These are phyloP conservation scores for Trichoderma asperelloides DNA, from an alignment of 495 filamentous ascomycete species.

Conservation along the genomic window DNA sequence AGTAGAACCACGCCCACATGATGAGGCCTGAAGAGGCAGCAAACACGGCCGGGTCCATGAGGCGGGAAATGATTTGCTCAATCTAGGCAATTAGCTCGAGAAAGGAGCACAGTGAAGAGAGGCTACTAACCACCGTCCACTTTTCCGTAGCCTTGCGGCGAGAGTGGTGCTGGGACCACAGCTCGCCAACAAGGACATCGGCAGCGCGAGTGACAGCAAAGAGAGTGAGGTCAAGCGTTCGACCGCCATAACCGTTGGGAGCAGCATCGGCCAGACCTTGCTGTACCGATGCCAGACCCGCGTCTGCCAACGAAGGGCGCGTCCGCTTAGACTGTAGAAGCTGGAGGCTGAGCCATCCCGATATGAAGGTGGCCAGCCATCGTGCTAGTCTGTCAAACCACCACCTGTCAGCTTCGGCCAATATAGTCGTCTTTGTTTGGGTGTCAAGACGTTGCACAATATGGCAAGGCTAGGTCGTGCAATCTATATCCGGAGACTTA, in stretches of 20 bases:
- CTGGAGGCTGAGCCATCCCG: conserved; percentile 40
- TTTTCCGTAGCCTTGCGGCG: conserved; percentile 27
- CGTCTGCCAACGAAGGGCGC: conserved; percentile 12
- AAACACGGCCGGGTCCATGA: conserved; percentile 66
- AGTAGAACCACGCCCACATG: conserved; percentile 89
- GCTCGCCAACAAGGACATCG: conserved; percentile 58
- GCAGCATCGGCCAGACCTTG: background rate
- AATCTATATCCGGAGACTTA: conserved; percentile 1
- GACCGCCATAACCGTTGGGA: conserved; percentile 45
- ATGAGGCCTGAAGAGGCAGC: conserved; percentile 67
- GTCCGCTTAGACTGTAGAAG: conserved; percentile 36
- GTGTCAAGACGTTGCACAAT: background rate
- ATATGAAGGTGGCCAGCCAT: conserved; percentile 41
- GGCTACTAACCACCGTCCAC: conserved; percentile 37
- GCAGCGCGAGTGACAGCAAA: conserved; percentile 69
- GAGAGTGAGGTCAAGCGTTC: conserved; percentile 78
- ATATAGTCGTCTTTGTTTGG: background rate
- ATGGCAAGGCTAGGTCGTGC: background rate
- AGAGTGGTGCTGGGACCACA: conserved; percentile 48
- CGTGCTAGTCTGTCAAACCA: conserved; percentile 27
- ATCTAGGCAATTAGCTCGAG: conserved; percentile 17
- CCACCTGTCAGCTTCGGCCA: background rate
- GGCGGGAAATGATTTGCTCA: conserved; percentile 41
- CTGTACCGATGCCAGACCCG: background rate
- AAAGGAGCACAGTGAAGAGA: conserved; percentile 5